Evolutionary conservation across 257 asterid species (phyloP), one percentile per base, ranked within the genome.

Genomic region (Paulownia fortunei): DNA sequence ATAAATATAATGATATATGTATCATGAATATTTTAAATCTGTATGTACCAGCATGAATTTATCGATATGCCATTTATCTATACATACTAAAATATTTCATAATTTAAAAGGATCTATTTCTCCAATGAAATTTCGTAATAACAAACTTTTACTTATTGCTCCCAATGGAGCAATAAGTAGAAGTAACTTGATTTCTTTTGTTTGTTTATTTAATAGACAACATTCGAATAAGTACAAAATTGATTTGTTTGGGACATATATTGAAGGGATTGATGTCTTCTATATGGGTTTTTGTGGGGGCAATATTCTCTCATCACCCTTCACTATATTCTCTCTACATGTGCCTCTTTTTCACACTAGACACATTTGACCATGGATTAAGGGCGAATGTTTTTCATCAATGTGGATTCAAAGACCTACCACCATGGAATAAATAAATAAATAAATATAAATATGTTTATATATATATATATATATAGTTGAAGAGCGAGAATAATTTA

Each of bases 211-310:
- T 66, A 65, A 66, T 54, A 18, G 83, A 80, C 83, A 80, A 67
- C 80, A 46, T 74, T 56, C 79, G 71, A 64, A 36, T 54, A 62
- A 56, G 79, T 54, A 64, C 18, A 0, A 30, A 26, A 11, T 61
- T 61, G 68, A 27, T 42, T 42, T 42, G 52, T 1, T 46, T 46
- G 42, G 60, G 75, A 79, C 42, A 64, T 72, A n/a, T n/a, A 6
- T 79, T 79, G 83, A 80, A 80, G 83, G 79, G 65, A 65, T 72
- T 65, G 83, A 79, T 64, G 70, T 41, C 56, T 63, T 52, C 51
- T 36, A 63, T 41, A 27, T 60, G 62, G 77, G 73, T 24, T 71
- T 47, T 70, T 61, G 82, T 61, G n/a, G n/a, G 71, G 73, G 54
- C 74, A 30, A 79, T 72, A 64, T 73, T 63, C 76, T 72, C 32